Evolutionary conservation across 2,329 filamentous ascomycete genomes (phyloP).

Genomic region (Monosporascus sp.): DNA sequence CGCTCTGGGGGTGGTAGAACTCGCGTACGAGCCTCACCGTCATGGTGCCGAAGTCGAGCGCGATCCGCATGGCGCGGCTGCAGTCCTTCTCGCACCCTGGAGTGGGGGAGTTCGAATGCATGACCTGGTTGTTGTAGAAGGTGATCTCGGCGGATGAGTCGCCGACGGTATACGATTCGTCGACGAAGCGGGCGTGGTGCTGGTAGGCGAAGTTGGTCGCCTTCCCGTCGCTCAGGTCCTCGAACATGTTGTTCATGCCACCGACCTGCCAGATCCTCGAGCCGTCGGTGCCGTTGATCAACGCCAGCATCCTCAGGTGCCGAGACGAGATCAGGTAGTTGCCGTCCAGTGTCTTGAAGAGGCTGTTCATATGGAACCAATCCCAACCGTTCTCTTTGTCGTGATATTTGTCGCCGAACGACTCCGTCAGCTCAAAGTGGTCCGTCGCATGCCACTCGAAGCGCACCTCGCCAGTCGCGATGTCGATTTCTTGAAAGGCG

Average conservation of each 20-base stretch:
- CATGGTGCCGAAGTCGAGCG: constrained; percentile 35
- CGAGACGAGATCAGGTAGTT: constrained; percentile 33
- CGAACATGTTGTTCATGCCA: constrained; percentile 31
- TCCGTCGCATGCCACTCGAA: constrained; percentile 10
- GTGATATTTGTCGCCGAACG: constrained; percentile 2
- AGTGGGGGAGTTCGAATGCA: constrained; percentile 17
- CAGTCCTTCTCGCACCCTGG: constrained; percentile 23
- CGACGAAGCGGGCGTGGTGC: constrained; percentile 32
- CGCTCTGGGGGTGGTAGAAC: constrained; percentile 30
- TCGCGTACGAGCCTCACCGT: constrained; percentile 40
- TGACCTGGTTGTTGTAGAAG: constrained; percentile 34
- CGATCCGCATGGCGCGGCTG: constrained; percentile 40
- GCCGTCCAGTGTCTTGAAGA: constrained; percentile 28
- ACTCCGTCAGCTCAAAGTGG: constrained; percentile 16
- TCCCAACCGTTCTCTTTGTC: constrained; percentile 21
- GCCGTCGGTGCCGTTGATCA: constrained; percentile 28
- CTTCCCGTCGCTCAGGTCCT: constrained; percentile 28
- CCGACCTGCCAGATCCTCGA: constrained; percentile 32
- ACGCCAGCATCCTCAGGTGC: constrained; percentile 23
- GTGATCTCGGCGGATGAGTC: constrained; percentile 24
- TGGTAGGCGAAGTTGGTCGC: constrained; percentile 34
- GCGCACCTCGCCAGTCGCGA: constrained; percentile 6
- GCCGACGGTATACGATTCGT: constrained; percentile 1
- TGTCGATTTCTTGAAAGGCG: constrained; percentile 9
- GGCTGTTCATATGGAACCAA: constrained; percentile 35